Evolutionary conservation across 768 basidiomycete genomes (phyloP).

Genomic region (Hygrophorus russula): DNA sequence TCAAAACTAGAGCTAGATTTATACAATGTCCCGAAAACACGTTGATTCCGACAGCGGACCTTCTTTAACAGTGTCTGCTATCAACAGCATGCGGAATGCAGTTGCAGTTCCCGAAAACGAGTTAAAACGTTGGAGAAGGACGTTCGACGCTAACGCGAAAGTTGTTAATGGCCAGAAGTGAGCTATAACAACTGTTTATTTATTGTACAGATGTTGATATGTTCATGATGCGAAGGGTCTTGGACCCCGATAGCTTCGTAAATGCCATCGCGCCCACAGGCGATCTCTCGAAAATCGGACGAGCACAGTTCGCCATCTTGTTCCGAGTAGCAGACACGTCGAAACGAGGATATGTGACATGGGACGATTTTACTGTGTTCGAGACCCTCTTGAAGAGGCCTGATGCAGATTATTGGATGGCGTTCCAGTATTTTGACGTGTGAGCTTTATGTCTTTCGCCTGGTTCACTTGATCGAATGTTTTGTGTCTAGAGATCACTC

Average conservation of each 20-base stretch:
- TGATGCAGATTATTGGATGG: conserved; percentile 95
- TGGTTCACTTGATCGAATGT: conserved; percentile 5
- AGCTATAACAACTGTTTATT: conserved; percentile 19
- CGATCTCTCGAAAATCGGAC: conserved; percentile 78
- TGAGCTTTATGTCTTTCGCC: conserved; percentile 28
- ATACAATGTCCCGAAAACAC: conserved; percentile 14
- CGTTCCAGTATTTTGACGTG: conserved; percentile 95
- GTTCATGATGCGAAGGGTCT: conserved; percentile 41
- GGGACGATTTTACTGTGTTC: conserved; percentile 95
- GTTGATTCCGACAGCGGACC: conserved; percentile 40
- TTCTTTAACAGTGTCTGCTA: conserved; percentile 39
- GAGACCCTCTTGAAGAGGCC: conserved; percentile 88
- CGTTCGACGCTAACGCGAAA: conserved; percentile 79
- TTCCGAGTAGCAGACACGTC: conserved; percentile 82
- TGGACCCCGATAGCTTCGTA: conserved; percentile 83
- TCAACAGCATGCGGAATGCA: conserved; percentile 57
- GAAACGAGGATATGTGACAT: conserved; percentile 68
- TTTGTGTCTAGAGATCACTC: conserved; percentile 57
- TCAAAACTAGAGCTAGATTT: background rate
- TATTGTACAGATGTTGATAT: background rate
- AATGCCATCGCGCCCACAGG: conserved; percentile 87
- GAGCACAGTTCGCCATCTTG: conserved; percentile 80
- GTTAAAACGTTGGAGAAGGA: conserved; percentile 78
- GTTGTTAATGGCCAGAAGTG: conserved; percentile 74
- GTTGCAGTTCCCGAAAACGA: conserved; percentile 72